Percentiles rank a stretch among this genome's conserved stretches.
Evolutionary conservation across 768 basidiomycete genomes (phyloP).

Genomic region (Sporobolomyces roseus): DNA sequence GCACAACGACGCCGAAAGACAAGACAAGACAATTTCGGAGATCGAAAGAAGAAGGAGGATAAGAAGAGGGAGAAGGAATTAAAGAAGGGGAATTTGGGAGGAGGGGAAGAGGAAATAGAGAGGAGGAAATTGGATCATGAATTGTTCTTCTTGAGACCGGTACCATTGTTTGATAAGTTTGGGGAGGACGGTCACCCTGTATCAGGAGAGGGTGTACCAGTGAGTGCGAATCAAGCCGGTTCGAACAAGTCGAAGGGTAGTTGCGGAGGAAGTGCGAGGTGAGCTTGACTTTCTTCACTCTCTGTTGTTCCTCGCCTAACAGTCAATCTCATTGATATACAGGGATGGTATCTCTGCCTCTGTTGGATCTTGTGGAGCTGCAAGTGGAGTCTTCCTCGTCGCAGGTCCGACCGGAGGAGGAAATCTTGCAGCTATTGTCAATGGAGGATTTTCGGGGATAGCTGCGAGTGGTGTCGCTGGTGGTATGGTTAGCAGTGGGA

Average conservation of each 20-base stretch:
- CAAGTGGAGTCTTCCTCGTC: slow-evolving; percentile 6
- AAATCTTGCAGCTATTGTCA: too few relatives aligned
- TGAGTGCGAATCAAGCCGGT: slow-evolving; percentile 10
- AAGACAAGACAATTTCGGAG: slow-evolving; percentile 1
- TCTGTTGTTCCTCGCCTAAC: not conserved
- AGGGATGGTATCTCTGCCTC: not conserved
- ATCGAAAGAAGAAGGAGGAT: slow-evolving; percentile 12
- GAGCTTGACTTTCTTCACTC: not conserved
- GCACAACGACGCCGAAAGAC: not conserved
- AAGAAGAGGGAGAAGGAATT: not conserved
- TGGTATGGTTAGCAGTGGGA: too few relatives aligned
- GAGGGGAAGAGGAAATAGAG: not conserved
- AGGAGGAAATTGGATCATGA: not conserved
- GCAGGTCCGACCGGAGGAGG: not conserved
- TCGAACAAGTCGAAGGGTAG: not conserved
- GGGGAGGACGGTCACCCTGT: not conserved
- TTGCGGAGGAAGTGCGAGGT: slow-evolving; percentile 7
- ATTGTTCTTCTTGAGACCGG: not conserved
- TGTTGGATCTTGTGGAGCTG: slow-evolving; percentile 8
- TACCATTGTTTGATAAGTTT: not conserved
- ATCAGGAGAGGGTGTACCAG: not conserved
- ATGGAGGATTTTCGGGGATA: too few relatives aligned
- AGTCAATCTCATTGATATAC: not conserved
- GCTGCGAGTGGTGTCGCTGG: too few relatives aligned
- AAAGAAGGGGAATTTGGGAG: not conserved